Evolutionary conservation across 2,329 filamentous ascomycete species (phyloP).

Genomic region (Alternaria brassicae): DNA sequence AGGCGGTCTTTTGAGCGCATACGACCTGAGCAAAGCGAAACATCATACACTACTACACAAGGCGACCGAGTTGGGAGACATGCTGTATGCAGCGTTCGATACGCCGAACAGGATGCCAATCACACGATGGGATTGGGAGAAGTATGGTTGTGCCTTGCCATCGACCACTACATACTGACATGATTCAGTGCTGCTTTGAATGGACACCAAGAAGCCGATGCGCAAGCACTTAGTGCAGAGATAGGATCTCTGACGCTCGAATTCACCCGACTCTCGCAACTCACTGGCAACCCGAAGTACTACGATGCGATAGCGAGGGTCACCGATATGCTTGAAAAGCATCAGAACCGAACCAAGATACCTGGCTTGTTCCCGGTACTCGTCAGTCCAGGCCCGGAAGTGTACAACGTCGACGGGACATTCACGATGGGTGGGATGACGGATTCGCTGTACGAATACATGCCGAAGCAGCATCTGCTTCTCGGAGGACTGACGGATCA

Average conservation of each 20-base stretch:
- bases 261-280: constrained; percentile 50
- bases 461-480: constrained; percentile 72
- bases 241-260: constrained; percentile 50
- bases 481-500: constrained; percentile 76
- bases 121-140: constrained; percentile 50
- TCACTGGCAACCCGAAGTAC: constrained; percentile 49
- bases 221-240: constrained; percentile 45
- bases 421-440: constrained; percentile 64
- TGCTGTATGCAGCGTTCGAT: constrained; percentile 55
- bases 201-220: constrained; percentile 39
- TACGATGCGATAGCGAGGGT: constrained; percentile 51
- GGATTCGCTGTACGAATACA: constrained; percentile 65
- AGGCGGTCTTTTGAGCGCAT: constrained; percentile 48
- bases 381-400: constrained; percentile 41
- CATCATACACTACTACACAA: constrained; percentile 50
- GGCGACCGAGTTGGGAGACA: constrained; percentile 52
- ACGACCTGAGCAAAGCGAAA: constrained; percentile 46
- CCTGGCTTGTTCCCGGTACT: constrained; percentile 49
- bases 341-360: constrained; percentile 47
- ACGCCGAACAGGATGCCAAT: constrained; percentile 53
- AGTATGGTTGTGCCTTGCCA: constrained; percentile 25
- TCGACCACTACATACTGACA: constrained; percentile 22
- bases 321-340: constrained; percentile 40
- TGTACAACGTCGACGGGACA: constrained; percentile 36
- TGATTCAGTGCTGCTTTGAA: constrained; percentile 36